A percentile compares a stretch with the other conserved stretches of the same genome.
These are phyloP conservation scores for Aspergillus quadricinctus DNA, from an alignment of 2,329 filamentous ascomycete genomes.

Conservation along the genomic window DNA sequence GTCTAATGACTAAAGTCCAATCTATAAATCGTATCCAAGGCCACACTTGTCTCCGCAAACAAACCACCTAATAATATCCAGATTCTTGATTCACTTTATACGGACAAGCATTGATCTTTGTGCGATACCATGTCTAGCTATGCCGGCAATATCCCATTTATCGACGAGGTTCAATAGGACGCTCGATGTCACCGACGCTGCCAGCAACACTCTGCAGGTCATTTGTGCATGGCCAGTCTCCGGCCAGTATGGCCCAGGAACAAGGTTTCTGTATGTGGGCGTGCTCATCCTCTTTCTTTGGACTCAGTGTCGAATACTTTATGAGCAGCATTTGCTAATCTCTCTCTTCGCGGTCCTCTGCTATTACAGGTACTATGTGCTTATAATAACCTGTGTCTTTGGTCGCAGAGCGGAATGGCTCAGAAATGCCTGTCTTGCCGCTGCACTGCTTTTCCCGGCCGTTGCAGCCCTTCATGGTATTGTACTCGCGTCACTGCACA, in stretches of 20 bases:
- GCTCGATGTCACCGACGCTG: conserved; percentile 18
- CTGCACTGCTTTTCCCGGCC: conserved; percentile 59
- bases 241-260: conserved; percentile 41
- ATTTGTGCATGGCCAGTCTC: conserved; percentile 44
- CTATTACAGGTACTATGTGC: conserved; percentile 55
- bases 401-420: conserved; percentile 61
- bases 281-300: neutral
- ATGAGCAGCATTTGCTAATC: neutral
- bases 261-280: conserved; percentile 35
- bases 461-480: conserved; percentile 62
- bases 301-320: neutral
- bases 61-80: neutral
- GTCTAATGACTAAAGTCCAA: neutral
- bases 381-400: conserved; percentile 60
- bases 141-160: conserved; percentile 16
- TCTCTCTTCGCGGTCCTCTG: conserved; percentile 1
- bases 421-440: conserved; percentile 59
- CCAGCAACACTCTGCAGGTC: conserved; percentile 27
- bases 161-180: conserved; percentile 4
- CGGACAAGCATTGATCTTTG: neutral
- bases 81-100: neutral
- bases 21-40: neutral
- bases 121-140: conserved; percentile 8
- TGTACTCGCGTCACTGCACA: conserved; percentile 56
- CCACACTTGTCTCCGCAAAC: neutral